Base-by-base conservation (phyloP, 2,329 filamentous ascomycete genomes). In the Nannizzia gypsea region DNA sequence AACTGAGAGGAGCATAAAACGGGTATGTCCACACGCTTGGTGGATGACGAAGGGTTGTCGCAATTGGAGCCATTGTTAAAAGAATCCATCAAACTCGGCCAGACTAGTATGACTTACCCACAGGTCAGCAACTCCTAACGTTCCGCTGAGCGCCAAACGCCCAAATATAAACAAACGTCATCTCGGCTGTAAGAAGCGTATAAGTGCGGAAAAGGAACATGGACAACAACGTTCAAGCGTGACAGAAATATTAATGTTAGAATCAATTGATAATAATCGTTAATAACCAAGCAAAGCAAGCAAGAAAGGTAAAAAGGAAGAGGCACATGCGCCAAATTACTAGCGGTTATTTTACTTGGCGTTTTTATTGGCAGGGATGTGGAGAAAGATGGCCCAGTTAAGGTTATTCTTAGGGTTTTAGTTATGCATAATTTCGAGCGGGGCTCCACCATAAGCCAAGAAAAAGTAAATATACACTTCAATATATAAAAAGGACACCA, bases 331-430 rank as follows among this genome's bases (percentile, higher is more conserved):
- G 48, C 48, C 17, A n/a, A 42, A 54, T 54, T 54, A 54, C 48
- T 54, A 54, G 48, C 48, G 48, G 48, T 54, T 54, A 34, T 20
- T 54, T 34, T 34, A 20, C 26, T 34, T 54, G 48, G 48, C 48
- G 28, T 34, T 56, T 56, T 56, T 56, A 24, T 56, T 56, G 54
- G 54, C 54, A 40, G 38, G 3, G 6, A 6, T 26, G 54, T 22
- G 54, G 20, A 8, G 36, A 31, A 6, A 26, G 9, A 26, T 40
- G 38, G 22, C 17, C 22, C n/a, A 13, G 22, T 40, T 56, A 56
- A 56, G 54, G 54, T 56, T 56, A 56, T 42, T 28, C 13, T 40
- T 56, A 56, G 54, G 54, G 24, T 42, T 54, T 42, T 56, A 56
- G 38, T 56, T 56, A 56, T 56, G 54, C 54, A 56, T 56, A 56